Percentiles rank a stretch among this genome's conserved stretches.
These are phyloP conservation scores for Nemania sp. DNA, from an alignment of 2,329 filamentous ascomycete species.

Conservation along the genomic window DNA sequence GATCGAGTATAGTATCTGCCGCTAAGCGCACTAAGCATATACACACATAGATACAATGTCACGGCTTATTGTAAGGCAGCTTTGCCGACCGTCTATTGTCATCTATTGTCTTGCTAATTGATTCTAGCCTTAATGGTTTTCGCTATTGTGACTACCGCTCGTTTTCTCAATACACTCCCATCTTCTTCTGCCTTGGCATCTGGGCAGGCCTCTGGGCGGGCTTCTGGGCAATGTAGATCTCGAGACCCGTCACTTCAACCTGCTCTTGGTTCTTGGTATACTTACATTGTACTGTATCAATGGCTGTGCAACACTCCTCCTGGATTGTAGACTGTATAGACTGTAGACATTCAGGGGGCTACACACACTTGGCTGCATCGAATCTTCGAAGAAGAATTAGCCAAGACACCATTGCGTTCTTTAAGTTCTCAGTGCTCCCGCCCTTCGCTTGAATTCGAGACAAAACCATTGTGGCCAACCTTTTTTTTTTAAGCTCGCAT, in stretches of 20 bases:
- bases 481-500: conserved; percentile 9
- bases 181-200: conserved; percentile 32
- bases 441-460: conserved; percentile 7
- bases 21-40: too few species aligned
- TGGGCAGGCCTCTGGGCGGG: conserved; percentile 29
- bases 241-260: conserved; percentile 19
- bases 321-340: too few species aligned
- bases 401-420: conserved; percentile 41
- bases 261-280: conserved; percentile 24
- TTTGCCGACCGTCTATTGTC: conserved; percentile 15
- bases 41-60: not conserved
- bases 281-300: not conserved
- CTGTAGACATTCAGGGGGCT: conserved; percentile 19
- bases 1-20: too few species aligned
- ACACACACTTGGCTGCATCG: conserved; percentile 45
- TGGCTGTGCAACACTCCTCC: conserved; percentile 37
- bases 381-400: conserved; percentile 48
- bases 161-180: conserved; percentile 24
- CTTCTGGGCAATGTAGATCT: conserved; percentile 37
- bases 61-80: conserved; percentile 1
- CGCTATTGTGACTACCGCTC: conserved; percentile 18
- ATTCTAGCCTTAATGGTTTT: conserved; percentile 6
- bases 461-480: not conserved
- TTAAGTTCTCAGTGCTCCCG: conserved; percentile 35
- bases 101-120: conserved; percentile 20